Base-by-base conservation (phyloP, 805 yeast genomes). In the Barnettozyma salicaria region DNA sequence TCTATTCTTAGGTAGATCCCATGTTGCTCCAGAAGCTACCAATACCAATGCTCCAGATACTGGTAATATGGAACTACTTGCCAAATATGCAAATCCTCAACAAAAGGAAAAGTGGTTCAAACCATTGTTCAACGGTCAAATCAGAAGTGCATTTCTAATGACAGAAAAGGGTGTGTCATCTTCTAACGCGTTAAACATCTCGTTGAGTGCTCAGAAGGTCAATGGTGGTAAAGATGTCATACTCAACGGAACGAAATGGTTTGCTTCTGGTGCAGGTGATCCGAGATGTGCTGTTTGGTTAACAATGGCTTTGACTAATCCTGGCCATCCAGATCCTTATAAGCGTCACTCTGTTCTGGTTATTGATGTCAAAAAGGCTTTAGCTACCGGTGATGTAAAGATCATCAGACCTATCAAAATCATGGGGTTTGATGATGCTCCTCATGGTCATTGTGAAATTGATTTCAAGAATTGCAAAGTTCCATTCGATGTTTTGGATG, bases 201-300 rank as follows among this genome's bases (percentile, higher is more conserved):
- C 73, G 2, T 57, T 70, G 27, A 50, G 63, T 20, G 78, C 78
- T 21, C 63, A 59, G 40, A 49, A 50, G 5, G 19, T 26, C 7
- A 38, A 38, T 26, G 55, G 52, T 12, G 78, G 74, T 4, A 65
- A 68, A 11, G 47, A 58, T 26, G 72, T 64, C 36, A 70, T 75
- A 2, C 45, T 78, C 32, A 72, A 73, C 43, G 84, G 84, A 6
- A 66, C 74, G 37, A 78, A 78, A 53, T 78, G 84, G 84, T 77
- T 78, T 68, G 78, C 81, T 3, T 74, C 81, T 0, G 83, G 83
- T 20, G 82, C 81, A 26, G 82, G 81, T 19, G 83, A 77, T 52
- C 82, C 81, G 19, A 66, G 80, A 37, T 70, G 78, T 54, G 49
- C 51, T 3, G 62, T 61, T 1, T 58, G 63, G 63, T 36, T 58